These are phyloP conservation scores for Globisporangium radiosum DNA, from an alignment of 352 stramenopile species.

Conservation along the genomic window DNA sequence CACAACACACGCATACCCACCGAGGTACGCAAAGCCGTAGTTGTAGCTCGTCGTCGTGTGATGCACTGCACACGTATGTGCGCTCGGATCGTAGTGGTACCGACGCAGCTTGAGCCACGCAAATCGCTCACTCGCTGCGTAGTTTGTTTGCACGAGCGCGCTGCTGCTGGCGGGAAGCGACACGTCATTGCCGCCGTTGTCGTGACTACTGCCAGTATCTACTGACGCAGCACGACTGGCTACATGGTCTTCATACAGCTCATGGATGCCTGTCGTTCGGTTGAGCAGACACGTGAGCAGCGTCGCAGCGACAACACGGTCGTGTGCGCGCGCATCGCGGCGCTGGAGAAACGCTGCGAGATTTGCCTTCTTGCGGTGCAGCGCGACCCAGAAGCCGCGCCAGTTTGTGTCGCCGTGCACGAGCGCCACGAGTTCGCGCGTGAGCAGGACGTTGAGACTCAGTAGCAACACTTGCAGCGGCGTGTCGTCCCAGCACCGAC, in stretches of 20 bases:
- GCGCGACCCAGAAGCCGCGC: conserved; percentile 41
- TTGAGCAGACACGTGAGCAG: conserved; percentile 51
- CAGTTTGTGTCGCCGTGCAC: conserved; percentile 26
- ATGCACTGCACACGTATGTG: conserved; percentile 46
- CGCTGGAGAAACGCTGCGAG: conserved; percentile 33
- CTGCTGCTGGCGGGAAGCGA: conserved; percentile 14
- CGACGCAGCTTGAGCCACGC: conserved; percentile 53
- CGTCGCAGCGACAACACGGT: conserved; percentile 30
- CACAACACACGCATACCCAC: conserved; percentile 31
- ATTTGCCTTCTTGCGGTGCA: conserved; percentile 39
- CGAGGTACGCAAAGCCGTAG: conserved; percentile 58
- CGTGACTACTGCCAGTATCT: background rate
- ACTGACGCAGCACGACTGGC: background rate
- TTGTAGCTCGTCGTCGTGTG: conserved; percentile 55
- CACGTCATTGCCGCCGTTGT: conserved; percentile 4
- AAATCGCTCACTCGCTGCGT: conserved; percentile 40
- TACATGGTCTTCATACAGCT: conserved; percentile 38
- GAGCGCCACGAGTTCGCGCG: conserved; percentile 38
- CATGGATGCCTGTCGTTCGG: conserved; percentile 29
- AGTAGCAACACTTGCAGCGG: conserved; percentile 54
- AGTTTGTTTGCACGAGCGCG: conserved; percentile 32
- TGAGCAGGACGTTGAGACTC: conserved; percentile 50
- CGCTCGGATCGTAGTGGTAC: conserved; percentile 54
- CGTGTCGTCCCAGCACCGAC: conserved; percentile 25
- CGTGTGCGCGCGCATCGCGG: conserved; percentile 20